These are phyloP conservation scores for Dothiorella sarmentorum DNA, from an alignment of 2,329 filamentous ascomycete genomes.

Conservation along the genomic window DNA sequence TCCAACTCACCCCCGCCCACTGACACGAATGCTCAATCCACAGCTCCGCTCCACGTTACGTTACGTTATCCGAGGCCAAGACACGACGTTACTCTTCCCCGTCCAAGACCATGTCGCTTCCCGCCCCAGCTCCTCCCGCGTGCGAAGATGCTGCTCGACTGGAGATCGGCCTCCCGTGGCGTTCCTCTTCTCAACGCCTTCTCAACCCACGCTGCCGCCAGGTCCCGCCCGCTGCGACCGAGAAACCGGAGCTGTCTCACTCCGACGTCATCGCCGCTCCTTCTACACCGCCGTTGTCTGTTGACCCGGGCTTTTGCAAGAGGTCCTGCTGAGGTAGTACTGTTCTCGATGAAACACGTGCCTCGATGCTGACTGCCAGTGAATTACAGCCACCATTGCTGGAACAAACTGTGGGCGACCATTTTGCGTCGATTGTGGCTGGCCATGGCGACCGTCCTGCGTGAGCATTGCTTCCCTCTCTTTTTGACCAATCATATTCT, in stretches of 20 bases:
- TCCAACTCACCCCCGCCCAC: not conserved
- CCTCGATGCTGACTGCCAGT: not conserved
- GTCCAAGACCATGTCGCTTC: too few species aligned
- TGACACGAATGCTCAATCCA: too few species aligned
- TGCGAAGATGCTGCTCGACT: not conserved
- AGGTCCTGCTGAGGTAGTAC: constrained; percentile 32
- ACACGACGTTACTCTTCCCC: not conserved
- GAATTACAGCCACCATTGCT: constrained; percentile 70
- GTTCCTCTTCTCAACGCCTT: not conserved
- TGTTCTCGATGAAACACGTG: constrained; percentile 15
- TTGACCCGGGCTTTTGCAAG: constrained; percentile 32
- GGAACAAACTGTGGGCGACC: constrained; percentile 65
- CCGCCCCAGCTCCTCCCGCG: too few species aligned
- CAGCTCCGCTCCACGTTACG: not conserved
- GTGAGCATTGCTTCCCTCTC: constrained; percentile 35
- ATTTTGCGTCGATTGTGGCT: constrained; percentile 65
- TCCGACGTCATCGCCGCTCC: not conserved
- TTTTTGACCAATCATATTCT: not conserved
- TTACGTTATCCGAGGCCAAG: constrained; percentile 4
- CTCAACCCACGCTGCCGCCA: not conserved
- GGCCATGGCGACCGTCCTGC: constrained; percentile 61
- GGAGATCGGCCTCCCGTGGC: not conserved
- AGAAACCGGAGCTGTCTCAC: not conserved
- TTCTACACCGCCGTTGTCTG: constrained; percentile 18
- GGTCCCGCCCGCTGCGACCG: not conserved